These are phyloP conservation scores for Debaryomyces coudertii DNA, from an alignment of 1,139 yeast genomes.

Conservation along the genomic window DNA sequence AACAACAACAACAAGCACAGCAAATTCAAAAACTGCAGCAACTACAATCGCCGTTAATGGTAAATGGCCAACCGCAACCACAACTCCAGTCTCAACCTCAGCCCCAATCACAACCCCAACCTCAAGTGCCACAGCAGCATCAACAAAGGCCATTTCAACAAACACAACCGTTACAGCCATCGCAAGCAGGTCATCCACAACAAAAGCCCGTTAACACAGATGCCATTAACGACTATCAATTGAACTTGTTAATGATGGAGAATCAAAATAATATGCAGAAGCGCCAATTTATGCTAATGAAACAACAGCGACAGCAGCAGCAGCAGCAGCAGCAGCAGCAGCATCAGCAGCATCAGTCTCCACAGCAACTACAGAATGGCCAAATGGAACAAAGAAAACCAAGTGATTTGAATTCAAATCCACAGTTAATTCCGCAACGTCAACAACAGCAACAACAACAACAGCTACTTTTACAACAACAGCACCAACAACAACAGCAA, in stretches of 20 bases:
- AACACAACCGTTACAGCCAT: neutral
- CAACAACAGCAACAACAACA: slow-evolving; percentile 16
- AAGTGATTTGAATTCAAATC: neutral
- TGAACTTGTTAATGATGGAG: slow-evolving; percentile 30
- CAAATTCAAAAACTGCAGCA: slow-evolving; percentile 15
- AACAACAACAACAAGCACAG: slow-evolving; percentile 15
- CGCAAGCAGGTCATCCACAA: slow-evolving; percentile 1
- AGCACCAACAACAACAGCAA: slow-evolving; percentile 14
- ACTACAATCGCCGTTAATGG: neutral
- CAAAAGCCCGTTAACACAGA: slow-evolving; percentile 14
- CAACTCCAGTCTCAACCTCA: neutral
- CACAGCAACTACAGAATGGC: slow-evolving; percentile 4
- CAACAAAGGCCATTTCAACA: neutral
- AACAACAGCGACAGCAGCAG: slow-evolving; percentile 24
- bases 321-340: slow-evolving; percentile 11
- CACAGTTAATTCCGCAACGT: slow-evolving; percentile 6
- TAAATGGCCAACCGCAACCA: neutral
- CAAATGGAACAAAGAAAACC: neutral
- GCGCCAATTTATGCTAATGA: slow-evolving; percentile 25
- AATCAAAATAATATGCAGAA: slow-evolving; percentile 31
- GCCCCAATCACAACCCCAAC: neutral
- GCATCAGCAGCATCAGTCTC: slow-evolving; percentile 14
- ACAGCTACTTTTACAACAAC: slow-evolving; percentile 16
- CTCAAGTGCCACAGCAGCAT: neutral
- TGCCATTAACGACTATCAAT: slow-evolving; percentile 29